Percentiles rank a stretch among this genome's conserved stretches.
phyloP scores from a whole-genome alignment of 2,329 filamentous ascomycete genomes.

The Penicillium janthinellum region DNA sequence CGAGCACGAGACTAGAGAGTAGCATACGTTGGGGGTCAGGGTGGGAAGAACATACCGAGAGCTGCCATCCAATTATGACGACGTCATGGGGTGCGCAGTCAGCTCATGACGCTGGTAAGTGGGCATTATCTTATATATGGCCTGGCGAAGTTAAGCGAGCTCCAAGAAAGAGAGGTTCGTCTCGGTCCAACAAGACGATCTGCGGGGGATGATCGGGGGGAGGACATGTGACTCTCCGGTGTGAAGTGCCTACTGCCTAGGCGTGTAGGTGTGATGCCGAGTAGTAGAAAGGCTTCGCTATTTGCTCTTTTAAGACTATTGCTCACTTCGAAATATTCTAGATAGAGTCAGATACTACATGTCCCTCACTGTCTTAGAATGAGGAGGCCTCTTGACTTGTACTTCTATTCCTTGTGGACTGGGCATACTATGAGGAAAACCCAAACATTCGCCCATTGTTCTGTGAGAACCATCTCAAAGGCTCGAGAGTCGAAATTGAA shows the following conservation, averaged over 20 bases:
- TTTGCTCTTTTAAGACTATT: too few species aligned
- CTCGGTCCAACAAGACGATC: constrained; percentile 24
- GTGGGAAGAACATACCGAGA: constrained; percentile 43
- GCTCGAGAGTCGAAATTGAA: too few species aligned
- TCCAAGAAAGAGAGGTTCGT: constrained; percentile 15
- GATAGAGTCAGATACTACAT: too few species aligned
- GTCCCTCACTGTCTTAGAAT: background rate
- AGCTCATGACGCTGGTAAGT: constrained; percentile 34
- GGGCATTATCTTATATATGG: constrained; percentile 19
- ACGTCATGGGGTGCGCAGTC: constrained; percentile 34
- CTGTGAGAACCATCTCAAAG: too few species aligned
- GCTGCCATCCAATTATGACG: constrained; percentile 52
- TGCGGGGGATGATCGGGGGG: constrained; percentile 23
- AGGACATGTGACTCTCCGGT: constrained; percentile 27
- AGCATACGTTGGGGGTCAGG: background rate
- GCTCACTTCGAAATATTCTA: too few species aligned
- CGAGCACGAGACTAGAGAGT: background rate
- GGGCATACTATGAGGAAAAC: background rate
- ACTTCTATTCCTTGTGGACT: background rate
- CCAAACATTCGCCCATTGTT: background rate
- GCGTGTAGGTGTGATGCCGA: background rate
- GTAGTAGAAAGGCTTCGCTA: background rate
- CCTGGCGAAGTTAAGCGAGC: constrained; percentile 3
- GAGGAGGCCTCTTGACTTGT: background rate
- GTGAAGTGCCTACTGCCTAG: background rate